Conservation (phyloP, 148 eudicot species). For the Linanthus parryae region DNA sequence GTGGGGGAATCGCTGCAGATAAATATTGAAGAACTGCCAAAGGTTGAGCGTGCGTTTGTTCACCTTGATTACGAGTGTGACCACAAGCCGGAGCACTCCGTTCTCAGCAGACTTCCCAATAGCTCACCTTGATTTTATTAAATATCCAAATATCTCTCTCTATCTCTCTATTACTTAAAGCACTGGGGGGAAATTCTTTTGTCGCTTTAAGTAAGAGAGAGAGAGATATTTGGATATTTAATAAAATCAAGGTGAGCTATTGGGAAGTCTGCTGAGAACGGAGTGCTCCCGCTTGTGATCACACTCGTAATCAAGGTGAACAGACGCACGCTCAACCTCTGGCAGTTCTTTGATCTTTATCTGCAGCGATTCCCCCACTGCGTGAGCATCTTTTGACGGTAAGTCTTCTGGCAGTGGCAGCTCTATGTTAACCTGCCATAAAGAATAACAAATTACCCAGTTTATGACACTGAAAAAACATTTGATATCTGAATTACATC, state of each 20-base stretch:
- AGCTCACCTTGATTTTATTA: conserved; percentile 25
- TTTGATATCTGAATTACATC: no score
- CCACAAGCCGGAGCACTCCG: conserved; percentile 70
- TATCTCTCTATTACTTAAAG: no score
- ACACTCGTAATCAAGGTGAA: conserved; percentile 56
- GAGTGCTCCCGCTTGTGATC: conserved; percentile 67
- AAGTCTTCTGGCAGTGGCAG: conserved; percentile 54
- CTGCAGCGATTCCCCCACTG: conserved; percentile 55
- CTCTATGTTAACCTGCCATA: conserved; percentile 54
- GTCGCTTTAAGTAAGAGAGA: no score
- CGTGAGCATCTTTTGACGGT: conserved; percentile 46
- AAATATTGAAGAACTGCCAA: conserved; percentile 55
- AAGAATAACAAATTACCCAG: no score
- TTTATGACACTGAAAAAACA: no score
- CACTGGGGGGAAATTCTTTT: no score
- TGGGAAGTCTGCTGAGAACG: conserved; percentile 37
- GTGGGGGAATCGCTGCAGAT: conserved; percentile 64
- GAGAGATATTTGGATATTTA: no score
- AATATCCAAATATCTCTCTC: no score
- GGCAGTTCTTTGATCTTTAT: conserved; percentile 52
- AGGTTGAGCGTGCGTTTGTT: conserved; percentile 67
- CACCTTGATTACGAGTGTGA: conserved; percentile 66
- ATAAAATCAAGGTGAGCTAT: conserved; percentile 17
- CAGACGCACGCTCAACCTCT: conserved; percentile 57
- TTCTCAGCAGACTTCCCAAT: conserved; percentile 43